Percentiles rank a stretch among this genome's conserved stretches.
Conservation (phyloP, 169 alveolate species). For the Fabrea salina region DNA sequence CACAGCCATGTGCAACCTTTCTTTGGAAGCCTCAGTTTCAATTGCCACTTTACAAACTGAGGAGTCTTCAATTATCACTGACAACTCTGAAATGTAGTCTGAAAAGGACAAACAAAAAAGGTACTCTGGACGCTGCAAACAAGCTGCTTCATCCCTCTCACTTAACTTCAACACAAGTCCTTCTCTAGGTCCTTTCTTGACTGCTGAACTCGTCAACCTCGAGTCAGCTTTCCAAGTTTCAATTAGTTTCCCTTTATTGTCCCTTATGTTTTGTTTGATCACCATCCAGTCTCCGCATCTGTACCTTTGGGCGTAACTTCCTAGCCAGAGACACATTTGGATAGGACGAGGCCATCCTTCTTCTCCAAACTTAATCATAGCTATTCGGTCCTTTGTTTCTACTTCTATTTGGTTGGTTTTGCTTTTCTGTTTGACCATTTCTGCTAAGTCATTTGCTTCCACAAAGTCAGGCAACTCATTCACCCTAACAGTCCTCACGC, state of each 20-base stretch:
- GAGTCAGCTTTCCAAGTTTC: not conserved
- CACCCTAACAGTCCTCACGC: not conserved
- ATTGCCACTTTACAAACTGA: slow-evolving; percentile 8
- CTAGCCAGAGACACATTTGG: slow-evolving; percentile 23
- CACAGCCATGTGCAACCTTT: slow-evolving; percentile 14
- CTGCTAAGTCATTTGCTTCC: not conserved
- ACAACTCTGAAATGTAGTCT: not conserved
- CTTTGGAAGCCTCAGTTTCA: not conserved
- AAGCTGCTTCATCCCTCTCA: not conserved
- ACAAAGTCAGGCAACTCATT: not conserved
- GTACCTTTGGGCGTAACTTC: slow-evolving; percentile 8
- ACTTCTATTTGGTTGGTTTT: not conserved
- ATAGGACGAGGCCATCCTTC: not conserved
- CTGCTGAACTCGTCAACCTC: no score
- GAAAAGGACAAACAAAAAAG: not conserved
- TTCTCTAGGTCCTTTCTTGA: no score
- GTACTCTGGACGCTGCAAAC: slow-evolving; percentile 10
- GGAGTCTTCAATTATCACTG: not conserved
- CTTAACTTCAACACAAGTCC: not conserved
- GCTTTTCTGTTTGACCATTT: not conserved
- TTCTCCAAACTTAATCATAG: not conserved
- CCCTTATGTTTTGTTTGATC: not conserved
- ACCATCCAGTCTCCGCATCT: slow-evolving; percentile 26
- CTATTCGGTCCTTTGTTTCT: not conserved
- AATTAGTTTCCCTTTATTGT: not conserved